Evolutionary conservation across 768 basidiomycete species (phyloP).

Genomic region (Panaeolus papilionaceus): DNA sequence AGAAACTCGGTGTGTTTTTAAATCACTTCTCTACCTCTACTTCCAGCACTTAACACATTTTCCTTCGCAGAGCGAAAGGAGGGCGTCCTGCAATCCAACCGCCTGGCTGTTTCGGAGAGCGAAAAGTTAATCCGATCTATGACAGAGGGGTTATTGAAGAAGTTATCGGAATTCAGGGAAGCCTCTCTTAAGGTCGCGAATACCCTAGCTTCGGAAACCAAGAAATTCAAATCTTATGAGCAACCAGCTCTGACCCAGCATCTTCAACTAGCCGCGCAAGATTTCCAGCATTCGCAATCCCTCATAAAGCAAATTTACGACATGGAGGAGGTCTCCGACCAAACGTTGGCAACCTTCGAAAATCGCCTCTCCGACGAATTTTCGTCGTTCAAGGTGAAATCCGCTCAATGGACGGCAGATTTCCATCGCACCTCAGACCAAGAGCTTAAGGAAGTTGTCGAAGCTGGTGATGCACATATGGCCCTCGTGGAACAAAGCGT

Average conservation of each 20-base stretch:
- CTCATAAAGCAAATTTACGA: conserved; percentile 58
- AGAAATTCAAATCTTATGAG: conserved; percentile 62
- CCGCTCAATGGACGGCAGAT: conserved; percentile 57
- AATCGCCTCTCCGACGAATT: conserved; percentile 51
- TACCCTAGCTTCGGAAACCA: conserved; percentile 61
- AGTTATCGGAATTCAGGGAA: conserved; percentile 67
- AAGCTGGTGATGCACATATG: conserved; percentile 51
- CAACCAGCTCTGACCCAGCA: conserved; percentile 56
- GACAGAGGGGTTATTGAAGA: conserved; percentile 57
- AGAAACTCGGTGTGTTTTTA: conserved; percentile 75
- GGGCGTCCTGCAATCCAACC: conserved; percentile 65
- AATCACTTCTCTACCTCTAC: not conserved
- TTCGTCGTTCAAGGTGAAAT: conserved; percentile 56
- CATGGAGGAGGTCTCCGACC: conserved; percentile 60
- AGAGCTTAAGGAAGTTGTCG: conserved; percentile 53
- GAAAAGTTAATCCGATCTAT: conserved; percentile 63
- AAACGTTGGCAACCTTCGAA: conserved; percentile 56
- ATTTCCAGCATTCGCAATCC: conserved; percentile 43
- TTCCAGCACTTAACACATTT: conserved; percentile 19
- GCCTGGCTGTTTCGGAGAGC: conserved; percentile 66
- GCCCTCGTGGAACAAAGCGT: conserved; percentile 63
- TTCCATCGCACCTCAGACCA: conserved; percentile 54
- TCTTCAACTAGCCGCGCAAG: conserved; percentile 58
- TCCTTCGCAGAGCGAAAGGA: conserved; percentile 71
- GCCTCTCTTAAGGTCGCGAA: conserved; percentile 57